These are phyloP conservation scores for Dactylonectria estremocensis DNA, from an alignment of 2,329 filamentous ascomycete species.

Conservation along the genomic window DNA sequence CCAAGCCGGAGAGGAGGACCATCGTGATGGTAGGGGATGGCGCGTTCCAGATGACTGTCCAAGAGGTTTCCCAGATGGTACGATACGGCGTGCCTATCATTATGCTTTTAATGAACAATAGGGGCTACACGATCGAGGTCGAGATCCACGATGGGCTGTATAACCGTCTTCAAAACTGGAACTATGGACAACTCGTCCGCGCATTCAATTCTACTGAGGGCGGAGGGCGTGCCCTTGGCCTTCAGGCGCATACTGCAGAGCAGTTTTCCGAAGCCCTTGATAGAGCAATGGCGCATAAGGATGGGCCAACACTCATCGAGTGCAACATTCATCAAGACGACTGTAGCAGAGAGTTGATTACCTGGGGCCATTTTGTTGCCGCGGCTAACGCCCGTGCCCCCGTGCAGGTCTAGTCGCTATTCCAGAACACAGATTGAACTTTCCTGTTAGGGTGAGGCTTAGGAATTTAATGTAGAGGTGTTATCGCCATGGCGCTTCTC, in stretches of 20 bases:
- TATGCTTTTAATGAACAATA: conserved; percentile 46
- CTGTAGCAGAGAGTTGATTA: conserved; percentile 30
- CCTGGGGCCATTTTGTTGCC: conserved; percentile 33
- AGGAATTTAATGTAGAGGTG: too few species aligned
- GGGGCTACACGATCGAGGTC: conserved; percentile 57
- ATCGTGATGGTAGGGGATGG: conserved; percentile 31
- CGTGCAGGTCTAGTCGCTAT: conserved; percentile 3
- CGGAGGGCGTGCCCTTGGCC: conserved; percentile 21
- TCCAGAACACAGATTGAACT: not conserved
- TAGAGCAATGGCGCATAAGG: conserved; percentile 16
- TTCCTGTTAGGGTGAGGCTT: too few species aligned
- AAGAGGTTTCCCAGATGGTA: conserved; percentile 36
- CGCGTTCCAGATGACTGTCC: conserved; percentile 34
- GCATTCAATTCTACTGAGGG: conserved; percentile 25
- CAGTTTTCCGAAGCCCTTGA: conserved; percentile 15
- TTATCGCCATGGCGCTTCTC: too few species aligned
- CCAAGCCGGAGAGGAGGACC: conserved; percentile 20
- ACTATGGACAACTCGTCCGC: conserved; percentile 51
- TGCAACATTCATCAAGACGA: conserved; percentile 28
- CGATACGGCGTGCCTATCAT: conserved; percentile 27
- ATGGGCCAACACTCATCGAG: conserved; percentile 27
- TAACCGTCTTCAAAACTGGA: conserved; percentile 53
- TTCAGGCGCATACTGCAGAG: conserved; percentile 16
- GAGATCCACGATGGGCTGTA: conserved; percentile 55
- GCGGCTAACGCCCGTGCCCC: conserved; percentile 17